Base-by-base conservation (phyloP, 352 stramenopile genomes). In the Blastocystis sp. region DNA sequence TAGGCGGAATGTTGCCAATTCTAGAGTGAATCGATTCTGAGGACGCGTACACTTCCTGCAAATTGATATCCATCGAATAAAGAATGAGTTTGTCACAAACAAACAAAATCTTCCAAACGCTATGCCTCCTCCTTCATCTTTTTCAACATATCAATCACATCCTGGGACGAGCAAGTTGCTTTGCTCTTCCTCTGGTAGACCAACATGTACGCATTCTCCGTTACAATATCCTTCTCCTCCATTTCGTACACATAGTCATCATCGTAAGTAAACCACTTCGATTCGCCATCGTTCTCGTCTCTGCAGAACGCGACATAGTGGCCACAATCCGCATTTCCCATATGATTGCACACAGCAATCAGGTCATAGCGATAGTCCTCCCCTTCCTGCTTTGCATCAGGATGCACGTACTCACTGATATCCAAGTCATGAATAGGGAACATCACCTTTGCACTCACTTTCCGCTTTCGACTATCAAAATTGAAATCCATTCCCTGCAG, bases 301-400 rank as follows among this genome's bases (percentile, higher is more conserved):
- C 47, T 70, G 55, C 77, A 88, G 43, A 64, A 88, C 1, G 77
- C 77, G 1, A 79, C 53, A 69, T 88, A 88, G 29, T 88, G 77
- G 37, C 77, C 77, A 13, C 59, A 77, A 11, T 88, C 66, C 3
- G 50, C 77, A 61, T 77, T 77, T 18, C 77, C 77, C 15, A 66
- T 47, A 43, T 88, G 77, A 88, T 88, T 88, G 47, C 77, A 79
- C 15, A 88, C 77, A 1, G 77, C 77, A 34, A 88, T 43, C 66
- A 88, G 15, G 76, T 88, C 77, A 53, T 88, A 88, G 13, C 26
- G 50, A 23, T 61, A 88, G 9, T 34, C 18, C 47, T 88, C 50
- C 5, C 55, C 47, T 5, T 88, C 56, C 29, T 87, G n/a, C 15
- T 45, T 70, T 23, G 45, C 77, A 47, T 88, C 62, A n/a, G 45